Evolutionary conservation across 2,329 filamentous ascomycete species (phyloP).

Genomic region (Sphaerulina musiva): DNA sequence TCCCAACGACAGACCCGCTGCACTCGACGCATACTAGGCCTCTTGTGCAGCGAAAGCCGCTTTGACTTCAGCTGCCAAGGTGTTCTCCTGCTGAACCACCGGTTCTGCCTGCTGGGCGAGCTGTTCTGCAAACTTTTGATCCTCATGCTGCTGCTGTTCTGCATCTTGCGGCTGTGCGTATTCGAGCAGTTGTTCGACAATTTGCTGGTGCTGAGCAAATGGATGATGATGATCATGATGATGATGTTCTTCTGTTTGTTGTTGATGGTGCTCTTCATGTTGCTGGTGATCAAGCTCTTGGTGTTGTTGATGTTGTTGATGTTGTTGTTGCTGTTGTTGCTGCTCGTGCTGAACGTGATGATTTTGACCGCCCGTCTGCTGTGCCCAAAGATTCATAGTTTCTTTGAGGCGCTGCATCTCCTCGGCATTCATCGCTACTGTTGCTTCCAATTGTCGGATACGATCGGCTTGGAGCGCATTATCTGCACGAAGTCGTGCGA

Average conservation of each 20-base stretch:
- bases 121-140: neutral
- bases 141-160: neutral
- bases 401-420: conserved; percentile 9
- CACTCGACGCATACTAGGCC: no score
- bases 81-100: no score
- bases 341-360: conserved; percentile 7
- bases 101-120: no score
- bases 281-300: conserved; percentile 1
- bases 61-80: no score
- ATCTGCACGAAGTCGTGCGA: conserved; percentile 38
- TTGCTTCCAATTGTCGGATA: conserved; percentile 23
- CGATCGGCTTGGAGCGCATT: conserved; percentile 39
- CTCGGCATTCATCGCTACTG: conserved; percentile 7
- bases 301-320: conserved; percentile 1
- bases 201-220: neutral
- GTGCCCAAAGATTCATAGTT: conserved; percentile 12
- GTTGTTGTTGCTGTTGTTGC: neutral
- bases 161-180: neutral
- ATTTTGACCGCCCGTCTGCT: conserved; percentile 5
- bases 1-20: no score
- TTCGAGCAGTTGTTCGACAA: neutral
- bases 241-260: neutral
- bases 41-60: no score
- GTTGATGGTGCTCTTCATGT: neutral
- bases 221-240: neutral